phyloP scores from a whole-genome alignment of 2,329 filamentous ascomycete genomes.

The Claviceps citrina region DNA sequence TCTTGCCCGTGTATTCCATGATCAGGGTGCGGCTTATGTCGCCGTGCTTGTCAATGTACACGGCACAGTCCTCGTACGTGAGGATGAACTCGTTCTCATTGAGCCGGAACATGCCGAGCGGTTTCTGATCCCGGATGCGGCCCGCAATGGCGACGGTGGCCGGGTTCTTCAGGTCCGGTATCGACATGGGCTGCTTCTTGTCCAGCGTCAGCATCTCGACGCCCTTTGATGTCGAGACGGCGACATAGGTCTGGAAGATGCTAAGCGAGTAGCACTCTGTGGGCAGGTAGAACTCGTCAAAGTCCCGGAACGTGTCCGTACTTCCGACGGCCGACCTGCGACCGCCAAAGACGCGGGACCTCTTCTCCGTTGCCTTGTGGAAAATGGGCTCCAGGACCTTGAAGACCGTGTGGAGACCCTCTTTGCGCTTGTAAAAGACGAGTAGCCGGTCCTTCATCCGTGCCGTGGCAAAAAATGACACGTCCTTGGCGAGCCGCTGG shows the following conservation, averaged over 20 bases:
- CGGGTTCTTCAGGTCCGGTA: slow-evolving; percentile 69
- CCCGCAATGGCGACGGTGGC: slow-evolving; percentile 73
- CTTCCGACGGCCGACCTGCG: slow-evolving; percentile 48
- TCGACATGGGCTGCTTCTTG: slow-evolving; percentile 89
- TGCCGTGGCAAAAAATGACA: slow-evolving; percentile 90
- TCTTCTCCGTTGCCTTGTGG: slow-evolving; percentile 80
- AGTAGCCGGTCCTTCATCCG: slow-evolving; percentile 93
- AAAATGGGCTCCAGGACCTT: slow-evolving; percentile 93
- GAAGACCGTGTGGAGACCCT: slow-evolving; percentile 83
- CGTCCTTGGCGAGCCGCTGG: slow-evolving; percentile 81
- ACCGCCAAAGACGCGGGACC: slow-evolving; percentile 48
- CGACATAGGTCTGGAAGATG: slow-evolving; percentile 86
- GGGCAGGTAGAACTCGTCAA: slow-evolving; percentile 96
- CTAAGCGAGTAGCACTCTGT: slow-evolving; percentile 91
- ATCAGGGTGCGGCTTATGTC: slow-evolving; percentile 87
- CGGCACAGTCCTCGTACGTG: slow-evolving; percentile 87
- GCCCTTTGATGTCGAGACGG: slow-evolving; percentile 78
- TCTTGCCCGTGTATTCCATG: slow-evolving; percentile 95
- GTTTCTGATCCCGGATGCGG: slow-evolving; percentile 67
- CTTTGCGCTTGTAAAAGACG: slow-evolving; percentile 93
- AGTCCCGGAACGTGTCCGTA: slow-evolving; percentile 94
- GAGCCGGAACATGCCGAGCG: slow-evolving; percentile 91
- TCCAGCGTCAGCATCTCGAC: slow-evolving; percentile 94
- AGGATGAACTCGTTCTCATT: slow-evolving; percentile 85
- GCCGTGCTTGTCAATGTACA: slow-evolving; percentile 96